phyloP scores from a whole-genome alignment of 2,329 filamentous ascomycete species.

The Microthyrium microscopicum region DNA sequence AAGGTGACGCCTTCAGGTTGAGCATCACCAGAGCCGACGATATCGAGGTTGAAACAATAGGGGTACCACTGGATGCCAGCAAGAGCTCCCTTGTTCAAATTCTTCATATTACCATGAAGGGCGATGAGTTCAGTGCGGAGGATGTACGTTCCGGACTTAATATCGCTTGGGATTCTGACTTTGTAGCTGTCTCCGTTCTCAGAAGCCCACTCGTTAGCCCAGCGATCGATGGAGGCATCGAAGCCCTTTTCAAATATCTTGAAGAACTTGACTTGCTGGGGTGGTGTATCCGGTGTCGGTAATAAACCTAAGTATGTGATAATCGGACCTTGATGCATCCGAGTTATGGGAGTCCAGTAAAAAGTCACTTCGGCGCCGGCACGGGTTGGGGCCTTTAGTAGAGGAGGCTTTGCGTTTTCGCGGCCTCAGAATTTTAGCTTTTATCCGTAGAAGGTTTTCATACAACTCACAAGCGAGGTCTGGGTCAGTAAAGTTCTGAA shows the following conservation, averaged over 20 bases:
- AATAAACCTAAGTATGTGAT: neutral
- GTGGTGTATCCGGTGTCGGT: conserved; percentile 2
- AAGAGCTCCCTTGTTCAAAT: neutral
- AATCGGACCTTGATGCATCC: conserved; percentile 4
- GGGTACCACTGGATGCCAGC: conserved; percentile 5
- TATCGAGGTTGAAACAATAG: conserved; percentile 6
- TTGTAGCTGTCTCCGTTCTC: conserved; percentile 1
- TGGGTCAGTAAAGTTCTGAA: neutral
- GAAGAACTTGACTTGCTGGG: conserved; percentile 6
- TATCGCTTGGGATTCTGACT: conserved; percentile 3
- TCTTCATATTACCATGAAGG: conserved; percentile 3
- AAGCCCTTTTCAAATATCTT: conserved; percentile 7
- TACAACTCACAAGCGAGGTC: conserved; percentile 1
- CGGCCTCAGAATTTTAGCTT: conserved; percentile 1
- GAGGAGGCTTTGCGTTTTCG: neutral
- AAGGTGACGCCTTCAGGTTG: conserved; percentile 3
- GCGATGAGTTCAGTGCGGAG: conserved; percentile 4
- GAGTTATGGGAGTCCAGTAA: conserved; percentile 4
- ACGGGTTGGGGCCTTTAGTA: conserved; percentile 1
- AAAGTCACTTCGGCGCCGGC: conserved; percentile 2
- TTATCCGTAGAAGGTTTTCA: neutral
- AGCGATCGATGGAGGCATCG: neutral
- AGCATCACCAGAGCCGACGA: neutral
- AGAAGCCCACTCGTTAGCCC: conserved; percentile 3
- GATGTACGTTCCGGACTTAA: conserved; percentile 6